Conservation (phyloP, 164 flowering plant genomes). For the Nelumbo lutea region DNA sequence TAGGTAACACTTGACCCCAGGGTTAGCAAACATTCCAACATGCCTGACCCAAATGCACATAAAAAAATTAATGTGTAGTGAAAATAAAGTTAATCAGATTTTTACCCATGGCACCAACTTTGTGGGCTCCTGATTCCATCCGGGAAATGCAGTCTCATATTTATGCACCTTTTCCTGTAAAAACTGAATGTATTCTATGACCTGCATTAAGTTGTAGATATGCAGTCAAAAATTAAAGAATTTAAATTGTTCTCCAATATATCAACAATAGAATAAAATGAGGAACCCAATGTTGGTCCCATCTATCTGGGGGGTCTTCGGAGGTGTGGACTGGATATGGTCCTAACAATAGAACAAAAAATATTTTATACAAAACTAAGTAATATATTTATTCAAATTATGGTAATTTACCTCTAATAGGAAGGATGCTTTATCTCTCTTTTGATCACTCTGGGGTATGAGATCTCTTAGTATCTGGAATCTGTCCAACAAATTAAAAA, state of each 20-base stretch:
- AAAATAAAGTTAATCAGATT: too few relatives aligned
- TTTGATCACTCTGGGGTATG: constrained; percentile 85
- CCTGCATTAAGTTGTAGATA: constrained; percentile 37
- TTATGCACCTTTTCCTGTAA: constrained; percentile 59
- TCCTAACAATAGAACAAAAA: not conserved
- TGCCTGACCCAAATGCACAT: too few relatives aligned
- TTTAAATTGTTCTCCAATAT: not conserved
- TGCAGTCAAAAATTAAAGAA: not conserved
- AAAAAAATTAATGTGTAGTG: too few relatives aligned
- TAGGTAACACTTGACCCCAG: too few relatives aligned
- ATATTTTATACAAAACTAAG: not conserved
- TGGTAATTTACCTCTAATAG: constrained; percentile 64
- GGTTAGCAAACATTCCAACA: too few relatives aligned
- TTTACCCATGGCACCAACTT: constrained; percentile 66
- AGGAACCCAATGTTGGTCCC: too few relatives aligned
- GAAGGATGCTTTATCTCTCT: constrained; percentile 96
- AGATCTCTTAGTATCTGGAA: constrained; percentile 86
- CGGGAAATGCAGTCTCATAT: constrained; percentile 58
- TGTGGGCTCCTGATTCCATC: constrained; percentile 54
- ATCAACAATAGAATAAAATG: too few relatives aligned
- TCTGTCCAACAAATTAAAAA: constrained; percentile 31
- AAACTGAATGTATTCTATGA: constrained; percentile 71
- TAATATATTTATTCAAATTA: not conserved
- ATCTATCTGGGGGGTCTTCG: not conserved
- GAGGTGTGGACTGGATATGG: not conserved